Conservation (phyloP, 192 early-diverging fungal genomes). For the Linnemannia zychae region DNA sequence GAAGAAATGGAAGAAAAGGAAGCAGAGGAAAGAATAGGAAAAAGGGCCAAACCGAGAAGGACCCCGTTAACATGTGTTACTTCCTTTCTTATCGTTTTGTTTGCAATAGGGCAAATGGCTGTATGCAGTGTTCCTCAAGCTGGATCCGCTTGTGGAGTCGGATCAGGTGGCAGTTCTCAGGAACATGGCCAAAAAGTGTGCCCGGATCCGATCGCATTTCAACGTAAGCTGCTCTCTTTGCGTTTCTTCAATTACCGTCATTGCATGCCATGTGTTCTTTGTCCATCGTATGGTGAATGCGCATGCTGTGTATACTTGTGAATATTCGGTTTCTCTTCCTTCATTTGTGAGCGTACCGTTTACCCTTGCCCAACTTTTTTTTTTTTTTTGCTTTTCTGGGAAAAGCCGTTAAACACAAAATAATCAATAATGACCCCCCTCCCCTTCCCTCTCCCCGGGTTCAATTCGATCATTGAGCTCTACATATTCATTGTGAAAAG, state of each 20-base stretch:
- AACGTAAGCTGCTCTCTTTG: slow-evolving; percentile 20
- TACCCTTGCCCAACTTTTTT: background rate
- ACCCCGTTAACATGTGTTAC: background rate
- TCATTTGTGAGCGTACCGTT: background rate
- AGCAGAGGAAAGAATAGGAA: background rate
- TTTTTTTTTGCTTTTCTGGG: background rate
- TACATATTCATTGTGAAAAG: background rate
- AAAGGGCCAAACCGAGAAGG: background rate
- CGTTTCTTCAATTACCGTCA: too few relatives aligned
- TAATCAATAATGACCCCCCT: background rate
- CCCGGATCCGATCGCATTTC: slow-evolving; percentile 46
- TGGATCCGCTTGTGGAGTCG: slow-evolving; percentile 60
- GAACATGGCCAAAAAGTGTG: slow-evolving; percentile 57
- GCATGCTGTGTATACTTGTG: background rate
- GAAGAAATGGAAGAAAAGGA: background rate
- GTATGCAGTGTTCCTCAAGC: slow-evolving; percentile 56
- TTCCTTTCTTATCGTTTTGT: background rate
- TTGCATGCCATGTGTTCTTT: background rate
- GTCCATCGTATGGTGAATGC: background rate
- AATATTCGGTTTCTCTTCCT: background rate
- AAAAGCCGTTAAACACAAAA: background rate
- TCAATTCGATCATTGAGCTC: background rate
- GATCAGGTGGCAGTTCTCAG: slow-evolving; percentile 57
- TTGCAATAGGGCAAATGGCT: slow-evolving; percentile 54
- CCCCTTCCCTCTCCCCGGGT: background rate